Conservation (phyloP, 352 stramenopile genomes). For the Phytophthora vignae region DNA sequence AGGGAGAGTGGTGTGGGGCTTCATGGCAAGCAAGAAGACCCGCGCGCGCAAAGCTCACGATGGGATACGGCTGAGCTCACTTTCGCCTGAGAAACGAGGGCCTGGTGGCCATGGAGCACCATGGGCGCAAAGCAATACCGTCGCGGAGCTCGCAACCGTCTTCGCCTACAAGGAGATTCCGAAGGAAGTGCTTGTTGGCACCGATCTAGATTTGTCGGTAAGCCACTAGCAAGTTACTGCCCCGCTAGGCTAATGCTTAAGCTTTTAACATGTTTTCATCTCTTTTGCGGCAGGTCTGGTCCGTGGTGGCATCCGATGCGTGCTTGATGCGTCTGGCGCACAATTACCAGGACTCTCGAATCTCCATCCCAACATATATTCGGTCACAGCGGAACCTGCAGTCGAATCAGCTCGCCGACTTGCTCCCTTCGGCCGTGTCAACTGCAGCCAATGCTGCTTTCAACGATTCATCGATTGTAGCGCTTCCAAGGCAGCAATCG, state of each 20-base stretch:
- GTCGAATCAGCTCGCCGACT: constrained; percentile 56
- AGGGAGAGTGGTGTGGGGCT: not conserved
- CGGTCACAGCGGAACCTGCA: constrained; percentile 3
- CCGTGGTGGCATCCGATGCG: constrained; percentile 66
- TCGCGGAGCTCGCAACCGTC: constrained; percentile 48
- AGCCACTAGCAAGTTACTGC: not conserved
- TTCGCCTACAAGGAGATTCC: constrained; percentile 75
- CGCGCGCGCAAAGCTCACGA: constrained; percentile 47
- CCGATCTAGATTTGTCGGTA: constrained; percentile 73
- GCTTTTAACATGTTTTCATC: not conserved
- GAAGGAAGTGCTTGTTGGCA: constrained; percentile 63
- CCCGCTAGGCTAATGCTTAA: not conserved
- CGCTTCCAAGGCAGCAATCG: constrained; percentile 8
- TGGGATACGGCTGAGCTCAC: constrained; percentile 59
- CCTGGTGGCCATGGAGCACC: constrained; percentile 1
- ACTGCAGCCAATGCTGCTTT: constrained; percentile 8
- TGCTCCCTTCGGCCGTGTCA: constrained; percentile 29
- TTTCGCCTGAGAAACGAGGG: constrained; percentile 13
- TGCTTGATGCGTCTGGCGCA: constrained; percentile 54
- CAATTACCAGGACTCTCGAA: not conserved
- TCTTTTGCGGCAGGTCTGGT: constrained; percentile 56
- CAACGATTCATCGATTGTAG: not conserved
- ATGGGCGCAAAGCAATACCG: constrained; percentile 21
- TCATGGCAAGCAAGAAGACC: constrained; percentile 49
- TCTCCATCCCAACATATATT: constrained; percentile 14